Evolutionary conservation across 495 filamentous ascomycete genomes (phyloP), one percentile per base, ranked within the genome.

Genomic region (Penicillium mononematosum): DNA sequence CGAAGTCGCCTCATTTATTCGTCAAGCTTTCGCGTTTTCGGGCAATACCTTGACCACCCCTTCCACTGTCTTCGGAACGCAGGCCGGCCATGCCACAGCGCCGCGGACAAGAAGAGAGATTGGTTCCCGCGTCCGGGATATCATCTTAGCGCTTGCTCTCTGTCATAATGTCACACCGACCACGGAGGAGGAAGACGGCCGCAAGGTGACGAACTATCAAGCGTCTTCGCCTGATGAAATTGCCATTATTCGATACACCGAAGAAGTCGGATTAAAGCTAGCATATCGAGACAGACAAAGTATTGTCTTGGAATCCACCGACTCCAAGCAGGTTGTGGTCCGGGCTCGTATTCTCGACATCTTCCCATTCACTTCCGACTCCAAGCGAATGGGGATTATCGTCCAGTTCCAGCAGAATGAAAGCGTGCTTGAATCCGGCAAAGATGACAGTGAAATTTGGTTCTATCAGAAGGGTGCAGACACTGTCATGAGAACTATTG

Each of bases 391-490:
- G 95, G 95, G 95, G n/a, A 90, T 98, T 55, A 86, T 98, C 58
- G 87, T 96, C 20, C 88, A 89, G 60, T 99, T 98, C 64, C 65
- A 86, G 16, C 80, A 81, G 7, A 71, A 79, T 38, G 63, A 76
- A 3, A 66, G 69, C 1, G 45, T 64, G 0, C 65, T 75, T 5
- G 71, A 68, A 6, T 52, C 59, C 1, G 34, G 34, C 32, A 75
- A 77, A 14, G 69, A 75, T 11, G 76, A 75, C 36, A 81, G 83
- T 27, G 92, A 97, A 64, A 92, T 97, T 22, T 98, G 94, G 91
- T 99, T 99, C 72, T 99, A 91, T 64, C 92, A 99, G 59, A 99
- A 99, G 70, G 95, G 95, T 25, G 95, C 95, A 7, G 95, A 99
- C 68, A 98, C 95, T 0, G 92, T 98, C 44, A 99, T 99, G 95